Percentiles rank a stretch among this genome's conserved stretches.
phyloP scores from a whole-genome alignment of 1,284 basidiomycete species.

The Gymnopus androsaceus region DNA sequence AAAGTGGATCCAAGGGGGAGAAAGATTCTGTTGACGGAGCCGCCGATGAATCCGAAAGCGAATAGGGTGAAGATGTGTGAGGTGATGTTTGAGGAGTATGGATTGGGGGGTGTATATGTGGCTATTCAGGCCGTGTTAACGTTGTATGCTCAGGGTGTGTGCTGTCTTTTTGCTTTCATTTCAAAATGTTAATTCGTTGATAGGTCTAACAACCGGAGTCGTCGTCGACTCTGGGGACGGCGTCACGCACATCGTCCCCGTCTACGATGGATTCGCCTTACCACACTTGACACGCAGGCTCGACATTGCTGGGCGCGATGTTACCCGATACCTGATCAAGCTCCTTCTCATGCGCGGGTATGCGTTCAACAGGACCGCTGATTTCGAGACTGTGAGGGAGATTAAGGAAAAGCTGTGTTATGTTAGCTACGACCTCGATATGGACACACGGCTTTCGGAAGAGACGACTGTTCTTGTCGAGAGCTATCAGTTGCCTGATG shows the following conservation, averaged over 20 bases:
- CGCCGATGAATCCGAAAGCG: constrained; percentile 98
- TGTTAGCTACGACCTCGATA: constrained; percentile 94
- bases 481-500: constrained; percentile 97
- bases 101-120: constrained; percentile 94
- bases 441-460: constrained; percentile 91
- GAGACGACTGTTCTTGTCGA: constrained; percentile 97
- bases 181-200: neutral
- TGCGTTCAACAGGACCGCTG: constrained; percentile 98
- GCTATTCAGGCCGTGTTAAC: constrained; percentile 99
- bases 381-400: constrained; percentile 97
- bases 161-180: neutral
- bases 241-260: constrained; percentile 98
- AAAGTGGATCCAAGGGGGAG: constrained; percentile 84
- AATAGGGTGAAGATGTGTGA: constrained; percentile 95
- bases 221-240: constrained; percentile 99
- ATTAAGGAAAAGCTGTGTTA: constrained; percentile 99
- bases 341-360: constrained; percentile 97
- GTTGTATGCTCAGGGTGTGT: constrained; percentile 93
- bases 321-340: constrained; percentile 98
- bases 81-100: constrained; percentile 99
- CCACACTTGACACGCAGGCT: constrained; percentile 93
- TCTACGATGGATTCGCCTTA: constrained; percentile 95
- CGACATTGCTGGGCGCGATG: constrained; percentile 97
- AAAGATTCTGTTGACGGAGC: constrained; percentile 95
- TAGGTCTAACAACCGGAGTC: constrained; percentile 96